phyloP scores from a whole-genome alignment of 169 alveolate genomes.

The Besnoitia besnoiti region DNA sequence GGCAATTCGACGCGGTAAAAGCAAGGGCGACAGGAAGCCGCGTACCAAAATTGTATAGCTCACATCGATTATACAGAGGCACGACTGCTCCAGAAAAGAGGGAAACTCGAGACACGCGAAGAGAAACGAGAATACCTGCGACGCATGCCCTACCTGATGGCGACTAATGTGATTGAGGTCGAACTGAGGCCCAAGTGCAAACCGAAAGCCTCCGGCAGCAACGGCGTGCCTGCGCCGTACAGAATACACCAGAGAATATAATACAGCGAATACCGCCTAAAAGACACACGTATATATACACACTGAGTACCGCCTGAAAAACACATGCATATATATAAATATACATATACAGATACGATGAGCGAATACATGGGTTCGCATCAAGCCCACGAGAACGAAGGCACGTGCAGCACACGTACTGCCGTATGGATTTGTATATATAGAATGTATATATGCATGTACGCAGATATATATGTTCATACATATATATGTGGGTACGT shows the following conservation, averaged over 20 bases:
- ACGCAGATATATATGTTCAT: no score
- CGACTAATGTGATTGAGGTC: constrained; percentile 41
- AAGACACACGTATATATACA: no score
- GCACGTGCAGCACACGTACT: no score
- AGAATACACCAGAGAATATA: not conserved
- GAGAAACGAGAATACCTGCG: not conserved
- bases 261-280: not conserved
- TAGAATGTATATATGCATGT: no score
- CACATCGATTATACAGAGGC: no score
- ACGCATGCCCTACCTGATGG: not conserved
- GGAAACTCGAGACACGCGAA: not conserved
- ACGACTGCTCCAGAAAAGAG: no score
- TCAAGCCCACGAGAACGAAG: no score
- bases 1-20: not conserved
- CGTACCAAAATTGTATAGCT: no score
- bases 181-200: constrained; percentile 36
- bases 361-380: not conserved
- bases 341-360: not conserved
- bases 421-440: no score
- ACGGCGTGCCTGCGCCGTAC: not conserved
- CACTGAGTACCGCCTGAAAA: not conserved
- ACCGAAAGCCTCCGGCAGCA: constrained; percentile 44
- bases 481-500: no score
- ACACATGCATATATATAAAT: not conserved
- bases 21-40: no score